These are phyloP conservation scores for Heritiera fomes DNA, from an alignment of 345 rosid genomes.

Conservation along the genomic window DNA sequence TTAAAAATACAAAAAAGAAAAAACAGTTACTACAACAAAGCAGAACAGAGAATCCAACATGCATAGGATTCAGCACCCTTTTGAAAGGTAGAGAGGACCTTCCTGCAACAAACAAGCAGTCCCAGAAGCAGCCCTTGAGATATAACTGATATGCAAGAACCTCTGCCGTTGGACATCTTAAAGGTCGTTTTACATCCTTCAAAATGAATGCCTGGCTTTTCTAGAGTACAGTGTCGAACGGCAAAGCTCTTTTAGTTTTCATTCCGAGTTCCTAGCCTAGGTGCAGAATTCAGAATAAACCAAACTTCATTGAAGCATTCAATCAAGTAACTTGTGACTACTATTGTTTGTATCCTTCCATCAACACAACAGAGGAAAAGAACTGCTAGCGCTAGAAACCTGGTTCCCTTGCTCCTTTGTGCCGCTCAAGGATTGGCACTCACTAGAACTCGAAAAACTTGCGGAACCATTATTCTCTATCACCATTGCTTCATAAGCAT, in stretches of 20 bases:
- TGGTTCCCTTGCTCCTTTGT: neutral
- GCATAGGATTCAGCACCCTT: neutral
- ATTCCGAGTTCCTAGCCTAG: neutral
- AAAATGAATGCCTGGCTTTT: neutral
- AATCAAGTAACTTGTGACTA: neutral
- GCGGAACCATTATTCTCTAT: conserved; percentile 15
- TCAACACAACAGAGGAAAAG: neutral
- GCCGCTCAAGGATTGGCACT: neutral
- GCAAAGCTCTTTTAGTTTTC: too few relatives aligned
- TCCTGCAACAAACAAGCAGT: neutral
- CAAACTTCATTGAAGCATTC: neutral
- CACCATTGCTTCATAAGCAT: neutral
- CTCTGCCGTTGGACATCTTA: neutral
- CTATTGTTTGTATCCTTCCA: conserved; percentile 3
- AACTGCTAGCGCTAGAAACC: conserved; percentile 1
- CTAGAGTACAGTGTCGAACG: neutral
- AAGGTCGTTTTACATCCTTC: neutral
- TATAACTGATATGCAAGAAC: neutral
- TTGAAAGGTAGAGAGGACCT: neutral
- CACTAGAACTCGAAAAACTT: neutral
- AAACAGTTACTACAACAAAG: neutral
- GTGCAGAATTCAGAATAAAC: neutral
- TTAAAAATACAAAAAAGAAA: too few relatives aligned
- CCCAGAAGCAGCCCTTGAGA: neutral
- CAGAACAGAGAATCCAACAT: neutral